phyloP scores from a whole-genome alignment of 306 rosid genomes.

The Gastrolobium villosum region DNA sequence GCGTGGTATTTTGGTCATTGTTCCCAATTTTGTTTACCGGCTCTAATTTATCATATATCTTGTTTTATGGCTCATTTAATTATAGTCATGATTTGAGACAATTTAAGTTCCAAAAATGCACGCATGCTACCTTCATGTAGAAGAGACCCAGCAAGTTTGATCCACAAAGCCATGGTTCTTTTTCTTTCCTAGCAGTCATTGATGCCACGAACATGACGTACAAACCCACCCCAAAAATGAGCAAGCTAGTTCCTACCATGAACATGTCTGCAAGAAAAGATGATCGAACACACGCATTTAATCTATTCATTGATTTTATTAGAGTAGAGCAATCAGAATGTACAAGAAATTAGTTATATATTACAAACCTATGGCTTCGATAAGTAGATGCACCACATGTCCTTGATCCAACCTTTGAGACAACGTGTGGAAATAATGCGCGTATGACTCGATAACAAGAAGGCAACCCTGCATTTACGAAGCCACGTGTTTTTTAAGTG shows the following conservation, averaged over 20 bases:
- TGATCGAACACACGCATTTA: not conserved
- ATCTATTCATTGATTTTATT: not conserved
- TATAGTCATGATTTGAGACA: not conserved
- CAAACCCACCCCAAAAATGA: slow-evolving; percentile 54
- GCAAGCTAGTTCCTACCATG: slow-evolving; percentile 57
- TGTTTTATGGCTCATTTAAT: too few relatives aligned
- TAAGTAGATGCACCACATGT: slow-evolving; percentile 53
- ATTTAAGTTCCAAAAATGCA: not conserved
- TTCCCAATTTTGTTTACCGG: too few relatives aligned
- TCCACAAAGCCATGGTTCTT: slow-evolving; percentile 5
- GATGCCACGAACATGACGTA: slow-evolving; percentile 58
- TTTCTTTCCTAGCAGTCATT: slow-evolving; percentile 19
- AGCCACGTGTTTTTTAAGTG: not conserved
- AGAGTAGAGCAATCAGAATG: not conserved
- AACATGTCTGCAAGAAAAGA: slow-evolving; percentile 53
- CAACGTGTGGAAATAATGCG: slow-evolving; percentile 45
- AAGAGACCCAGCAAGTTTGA: slow-evolving; percentile 36
- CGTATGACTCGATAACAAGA: slow-evolving; percentile 52
- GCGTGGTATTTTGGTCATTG: too few relatives aligned
- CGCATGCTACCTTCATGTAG: slow-evolving; percentile 38
- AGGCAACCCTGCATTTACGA: slow-evolving; percentile 51
- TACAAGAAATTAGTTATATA: not conserved
- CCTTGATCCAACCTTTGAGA: slow-evolving; percentile 48
- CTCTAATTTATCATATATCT: too few relatives aligned
- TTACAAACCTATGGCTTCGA: slow-evolving; percentile 56